A percentile compares a stretch with the other conserved stretches of the same genome.
These are phyloP conservation scores for Bipolaris sorokiniana DNA, from an alignment of 2,329 filamentous ascomycete genomes.

Conservation along the genomic window DNA sequence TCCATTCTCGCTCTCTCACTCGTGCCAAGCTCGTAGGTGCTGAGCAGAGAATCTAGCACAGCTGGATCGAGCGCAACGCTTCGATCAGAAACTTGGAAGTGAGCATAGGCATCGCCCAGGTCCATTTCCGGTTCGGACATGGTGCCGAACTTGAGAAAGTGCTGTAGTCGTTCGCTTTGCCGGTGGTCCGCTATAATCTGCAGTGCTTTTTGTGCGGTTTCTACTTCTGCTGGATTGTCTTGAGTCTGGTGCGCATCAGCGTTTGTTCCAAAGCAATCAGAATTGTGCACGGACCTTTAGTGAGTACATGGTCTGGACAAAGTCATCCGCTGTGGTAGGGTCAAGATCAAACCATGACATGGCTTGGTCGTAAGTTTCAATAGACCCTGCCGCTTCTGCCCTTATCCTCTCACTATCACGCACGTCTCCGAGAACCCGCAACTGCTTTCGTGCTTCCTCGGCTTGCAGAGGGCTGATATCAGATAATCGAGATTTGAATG, in stretches of 20 bases:
- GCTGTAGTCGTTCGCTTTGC: conserved; percentile 60
- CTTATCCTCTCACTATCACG: conserved; percentile 64
- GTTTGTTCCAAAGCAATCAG: neutral
- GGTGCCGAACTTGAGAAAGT: conserved; percentile 61
- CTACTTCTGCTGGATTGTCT: conserved; percentile 58
- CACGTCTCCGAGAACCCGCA: conserved; percentile 66
- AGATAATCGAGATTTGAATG: conserved; percentile 64
- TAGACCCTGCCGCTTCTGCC: conserved; percentile 62
- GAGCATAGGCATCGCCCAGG: conserved; percentile 45
- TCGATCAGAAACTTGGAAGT: conserved; percentile 57
- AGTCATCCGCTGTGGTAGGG: conserved; percentile 59
- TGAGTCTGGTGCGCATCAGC: conserved; percentile 49
- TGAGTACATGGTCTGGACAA: conserved; percentile 62
- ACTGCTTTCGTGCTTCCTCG: conserved; percentile 60
- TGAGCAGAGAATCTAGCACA: conserved; percentile 37
- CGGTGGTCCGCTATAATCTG: conserved; percentile 64
- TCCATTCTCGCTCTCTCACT: conserved; percentile 54
- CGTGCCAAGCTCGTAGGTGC: conserved; percentile 52
- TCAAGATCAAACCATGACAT: conserved; percentile 64
- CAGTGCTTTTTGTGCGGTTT: conserved; percentile 62
- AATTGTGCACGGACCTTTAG: conserved; percentile 55
- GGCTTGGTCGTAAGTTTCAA: conserved; percentile 69
- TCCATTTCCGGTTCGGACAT: conserved; percentile 61
- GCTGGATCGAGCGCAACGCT: conserved; percentile 58
- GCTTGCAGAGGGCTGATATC: conserved; percentile 62